Percentiles rank a stretch among this genome's conserved stretches.
phyloP scores from a whole-genome alignment of 345 rosid genomes.

The Salix arbutifolia region DNA sequence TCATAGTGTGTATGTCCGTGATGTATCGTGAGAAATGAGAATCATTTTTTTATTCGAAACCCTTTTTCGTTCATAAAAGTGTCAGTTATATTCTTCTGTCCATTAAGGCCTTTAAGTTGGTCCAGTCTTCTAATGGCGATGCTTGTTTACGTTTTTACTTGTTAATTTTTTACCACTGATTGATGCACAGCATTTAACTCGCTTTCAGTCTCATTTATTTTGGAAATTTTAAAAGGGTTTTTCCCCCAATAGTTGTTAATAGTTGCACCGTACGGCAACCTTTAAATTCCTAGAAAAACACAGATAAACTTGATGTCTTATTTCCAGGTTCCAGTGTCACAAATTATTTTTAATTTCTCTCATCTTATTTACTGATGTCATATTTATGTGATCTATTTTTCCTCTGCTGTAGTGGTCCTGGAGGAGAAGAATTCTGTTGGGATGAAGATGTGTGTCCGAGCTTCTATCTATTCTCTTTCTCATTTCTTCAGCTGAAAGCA shows the following conservation, averaged over 20 bases:
- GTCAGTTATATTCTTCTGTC: neutral
- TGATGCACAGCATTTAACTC: neutral
- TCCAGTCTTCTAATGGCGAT: neutral
- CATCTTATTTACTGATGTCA: neutral
- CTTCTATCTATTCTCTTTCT: neutral
- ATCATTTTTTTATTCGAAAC: neutral
- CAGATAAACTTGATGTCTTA: neutral
- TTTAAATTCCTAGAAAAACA: neutral
- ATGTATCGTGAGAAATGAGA: neutral
- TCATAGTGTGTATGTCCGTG: neutral
- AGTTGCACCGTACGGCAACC: neutral
- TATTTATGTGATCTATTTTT: neutral
- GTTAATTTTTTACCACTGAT: neutral
- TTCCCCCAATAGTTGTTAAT: neutral
- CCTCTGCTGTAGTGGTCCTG: neutral
- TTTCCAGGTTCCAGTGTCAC: neutral
- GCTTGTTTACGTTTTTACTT: neutral
- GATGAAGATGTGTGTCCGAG: slow-evolving; percentile 1
- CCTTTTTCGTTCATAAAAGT: neutral
- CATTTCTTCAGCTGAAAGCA: neutral
- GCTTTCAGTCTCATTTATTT: neutral
- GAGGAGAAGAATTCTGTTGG: neutral
- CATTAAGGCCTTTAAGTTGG: neutral
- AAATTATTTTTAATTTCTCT: neutral
- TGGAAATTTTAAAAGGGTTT: neutral